phyloP scores from a whole-genome alignment of 2,329 filamentous ascomycete species.

The Scedosporium aurantiacum region DNA sequence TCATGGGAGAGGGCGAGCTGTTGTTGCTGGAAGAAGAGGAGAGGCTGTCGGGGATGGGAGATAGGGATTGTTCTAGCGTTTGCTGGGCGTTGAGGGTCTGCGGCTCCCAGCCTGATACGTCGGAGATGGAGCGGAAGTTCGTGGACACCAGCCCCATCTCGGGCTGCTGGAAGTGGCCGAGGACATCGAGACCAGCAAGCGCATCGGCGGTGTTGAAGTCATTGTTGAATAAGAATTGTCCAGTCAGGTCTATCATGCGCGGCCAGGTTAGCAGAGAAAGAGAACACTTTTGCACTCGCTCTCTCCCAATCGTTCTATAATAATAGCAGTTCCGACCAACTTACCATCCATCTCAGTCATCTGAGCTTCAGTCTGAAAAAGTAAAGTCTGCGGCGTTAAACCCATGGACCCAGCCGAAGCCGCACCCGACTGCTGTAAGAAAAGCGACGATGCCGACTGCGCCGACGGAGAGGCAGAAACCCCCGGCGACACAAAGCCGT shows the following conservation, averaged over 20 bases:
- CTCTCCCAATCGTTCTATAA: too few species aligned
- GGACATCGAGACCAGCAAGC: not conserved
- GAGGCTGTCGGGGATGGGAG: not conserved
- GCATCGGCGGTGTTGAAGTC: not conserved
- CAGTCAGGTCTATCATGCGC: not conserved
- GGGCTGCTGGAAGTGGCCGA: not conserved
- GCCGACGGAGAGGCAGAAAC: not conserved
- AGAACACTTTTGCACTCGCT: too few species aligned
- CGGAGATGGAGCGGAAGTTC: not conserved
- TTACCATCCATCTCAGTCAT: conserved; percentile 9
- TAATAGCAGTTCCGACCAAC: too few species aligned
- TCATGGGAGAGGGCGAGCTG: not conserved
- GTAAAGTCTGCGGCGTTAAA: conserved; percentile 26
- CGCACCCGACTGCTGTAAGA: not conserved
- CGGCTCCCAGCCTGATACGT: not conserved
- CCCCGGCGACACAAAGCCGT: not conserved
- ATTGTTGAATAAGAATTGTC: not conserved
- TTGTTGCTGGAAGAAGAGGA: not conserved
- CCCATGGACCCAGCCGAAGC: not conserved
- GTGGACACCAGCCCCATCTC: not conserved
- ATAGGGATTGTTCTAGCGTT: not conserved
- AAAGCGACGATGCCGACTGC: not conserved
- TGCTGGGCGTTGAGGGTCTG: not conserved
- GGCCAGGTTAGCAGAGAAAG: not conserved
- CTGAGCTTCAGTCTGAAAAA: conserved; percentile 26